Base-by-base conservation (phyloP, 805 yeast genomes). In the Yarrowia osloensis region DNA sequence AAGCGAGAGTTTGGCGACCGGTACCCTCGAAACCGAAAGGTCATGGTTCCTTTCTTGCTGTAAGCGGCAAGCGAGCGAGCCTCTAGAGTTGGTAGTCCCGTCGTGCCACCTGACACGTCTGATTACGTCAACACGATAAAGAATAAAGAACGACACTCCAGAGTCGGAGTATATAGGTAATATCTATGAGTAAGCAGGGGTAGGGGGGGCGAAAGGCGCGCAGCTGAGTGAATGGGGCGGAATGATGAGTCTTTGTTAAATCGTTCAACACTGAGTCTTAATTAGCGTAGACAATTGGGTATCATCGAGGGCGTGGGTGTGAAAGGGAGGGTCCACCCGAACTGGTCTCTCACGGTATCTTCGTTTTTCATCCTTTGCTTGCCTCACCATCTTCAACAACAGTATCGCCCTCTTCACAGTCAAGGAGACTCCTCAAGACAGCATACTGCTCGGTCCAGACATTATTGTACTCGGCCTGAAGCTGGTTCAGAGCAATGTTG, bases 21-120 rank as follows among this genome's bases (percentile, higher is more conserved):
- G 70, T 95, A 94, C 77, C 94, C 94, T 73, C 85, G 86, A 73
- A 82, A 85, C 75, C 88, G 92, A 78, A 88, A 91, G 75, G 88
- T 90, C 70, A 81, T 87, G 77, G 80, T 95, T 71, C 99, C 99
- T 26, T 91, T 77, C 73, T 71, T 93, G 35, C 81, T 86, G 68
- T 91, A 76, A 29, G 33, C 21, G 17, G 8, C 8, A 17, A 9
- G n/a, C n/a, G n/a, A n/a, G n/a, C n/a, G n/a, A n/a, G n/a, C n/a
- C n/a, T n/a, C n/a, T n/a, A n/a, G n/a, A n/a, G n/a, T n/a, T n/a
- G n/a, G n/a, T n/a, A n/a, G n/a, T n/a, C n/a, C n/a, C n/a, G n/a
- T n/a, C n/a, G n/a, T n/a, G n/a, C n/a, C n/a, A n/a, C n/a, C n/a
- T n/a, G n/a, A 17, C 49, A 9, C 7, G 15, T 40, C 17, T 44